Base-by-base conservation (phyloP, 371 early-diverging fungal species). In the Saksenaea oblongispora region DNA sequence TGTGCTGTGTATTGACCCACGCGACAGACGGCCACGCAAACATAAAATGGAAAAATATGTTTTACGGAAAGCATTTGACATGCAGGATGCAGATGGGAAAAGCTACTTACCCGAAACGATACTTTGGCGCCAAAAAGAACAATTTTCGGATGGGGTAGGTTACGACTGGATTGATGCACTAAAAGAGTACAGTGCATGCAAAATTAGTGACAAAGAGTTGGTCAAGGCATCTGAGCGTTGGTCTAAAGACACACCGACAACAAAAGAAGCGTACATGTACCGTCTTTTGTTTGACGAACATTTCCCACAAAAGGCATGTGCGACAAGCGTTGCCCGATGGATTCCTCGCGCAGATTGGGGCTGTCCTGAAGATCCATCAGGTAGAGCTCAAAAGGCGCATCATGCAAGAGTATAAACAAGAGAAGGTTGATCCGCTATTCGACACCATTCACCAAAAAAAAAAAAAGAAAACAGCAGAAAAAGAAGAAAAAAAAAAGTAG, bases 61-160 rank as follows among this genome's bases (percentile, higher is more conserved):
- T 54, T 65, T 94, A n/a, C 89, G 94, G 62, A 90, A 89, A 72
- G 94, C 94, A 3, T 93, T 93, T 69, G 94, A 93, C 64, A 85
- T 85, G 26, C 83, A 84, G 15, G 87, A 86, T 55, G 87, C 88
- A 58, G 84, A 82, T 17, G 84, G 83, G 37, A 73, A 78, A 53
- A 95, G 96, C 27, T 98, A 95, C 73, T 86, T 98, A 62, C 96
- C 97, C 2, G 82, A 84, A 59, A 89, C 91, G 54, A 91, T 98
- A 56, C 89, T 98, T 24, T 98, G 96, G 95, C 88, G 98, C 63
- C 97, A 96, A 80, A 96, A 98, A 87, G 98, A 98, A 79, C 98
- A 98, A 80, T 97, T 98, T 86, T 91, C 92, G 26, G 98, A 98
- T 65, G 98, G 98, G 65, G 98, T 98, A 34, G 98, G 98, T 31